These are phyloP conservation scores for Candida vartiovaarae DNA, from an alignment of 805 yeast species.

Conservation along the genomic window DNA sequence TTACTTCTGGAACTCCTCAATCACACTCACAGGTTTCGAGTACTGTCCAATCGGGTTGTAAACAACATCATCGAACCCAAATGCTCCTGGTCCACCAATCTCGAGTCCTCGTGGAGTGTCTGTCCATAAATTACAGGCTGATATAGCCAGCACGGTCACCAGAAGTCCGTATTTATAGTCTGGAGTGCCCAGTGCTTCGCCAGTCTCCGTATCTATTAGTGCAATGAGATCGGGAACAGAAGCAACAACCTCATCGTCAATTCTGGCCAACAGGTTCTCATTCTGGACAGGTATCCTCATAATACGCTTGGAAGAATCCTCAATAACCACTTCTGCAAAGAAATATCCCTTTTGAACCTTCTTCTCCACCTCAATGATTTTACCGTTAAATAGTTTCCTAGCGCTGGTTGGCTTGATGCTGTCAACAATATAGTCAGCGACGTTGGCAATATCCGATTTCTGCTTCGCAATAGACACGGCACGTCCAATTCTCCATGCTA, in stretches of 20 bases:
- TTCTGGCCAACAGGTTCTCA: conserved; percentile 35
- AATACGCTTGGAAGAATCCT: conserved; percentile 10
- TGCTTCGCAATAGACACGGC: conserved; percentile 34
- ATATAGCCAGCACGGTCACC: conserved; percentile 32
- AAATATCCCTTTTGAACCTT: conserved; percentile 36
- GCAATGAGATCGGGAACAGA: conserved; percentile 42
- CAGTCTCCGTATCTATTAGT: conserved; percentile 35
- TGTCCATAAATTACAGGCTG: conserved; percentile 30
- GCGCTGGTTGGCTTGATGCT: conserved; percentile 28
- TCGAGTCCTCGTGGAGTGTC: conserved; percentile 27
- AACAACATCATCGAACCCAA: conserved; percentile 26
- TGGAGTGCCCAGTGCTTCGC: conserved; percentile 44
- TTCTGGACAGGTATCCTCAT: conserved; percentile 42
- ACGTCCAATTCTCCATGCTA: conserved; percentile 42
- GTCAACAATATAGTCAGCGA: conserved; percentile 31
- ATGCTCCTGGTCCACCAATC: conserved; percentile 34
- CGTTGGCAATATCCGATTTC: conserved; percentile 28
- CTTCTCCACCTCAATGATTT: conserved; percentile 36
- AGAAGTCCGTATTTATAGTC: conserved; percentile 40
- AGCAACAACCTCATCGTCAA: conserved; percentile 26
- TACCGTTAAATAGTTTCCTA: conserved; percentile 32
- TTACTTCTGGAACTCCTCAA: conserved; percentile 24
- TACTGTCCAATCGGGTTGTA: conserved; percentile 33
- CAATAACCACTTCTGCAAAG: conserved; percentile 37
- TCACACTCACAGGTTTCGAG: conserved; percentile 31